phyloP scores from a whole-genome alignment of 352 stramenopile genomes.

The Phytopythium aichiense region DNA sequence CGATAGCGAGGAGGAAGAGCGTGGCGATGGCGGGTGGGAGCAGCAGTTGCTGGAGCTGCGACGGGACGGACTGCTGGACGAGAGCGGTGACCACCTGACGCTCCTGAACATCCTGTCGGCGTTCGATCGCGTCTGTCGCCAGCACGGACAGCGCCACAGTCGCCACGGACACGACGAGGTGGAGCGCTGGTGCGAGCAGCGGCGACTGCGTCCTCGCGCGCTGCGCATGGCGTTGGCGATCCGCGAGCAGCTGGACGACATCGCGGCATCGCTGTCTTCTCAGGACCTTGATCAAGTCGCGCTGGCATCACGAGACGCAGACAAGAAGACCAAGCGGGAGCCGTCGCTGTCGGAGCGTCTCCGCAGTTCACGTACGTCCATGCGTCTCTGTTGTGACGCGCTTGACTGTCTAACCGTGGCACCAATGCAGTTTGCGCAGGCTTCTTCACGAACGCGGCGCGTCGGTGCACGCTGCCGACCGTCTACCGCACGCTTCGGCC shows the following conservation, averaged over 20 bases:
- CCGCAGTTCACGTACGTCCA: conserved; percentile 17
- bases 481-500: conserved; percentile 42
- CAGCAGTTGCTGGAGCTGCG: conserved; percentile 37
- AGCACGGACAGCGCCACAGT: neutral
- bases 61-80: conserved; percentile 39
- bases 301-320: neutral
- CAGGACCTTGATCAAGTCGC: conserved; percentile 25
- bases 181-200: conserved; percentile 51
- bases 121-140: conserved; percentile 23
- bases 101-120: conserved; percentile 39
- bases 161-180: conserved; percentile 14
- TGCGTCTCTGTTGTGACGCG: neutral
- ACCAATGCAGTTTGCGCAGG: conserved; percentile 40
- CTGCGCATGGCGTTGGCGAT: conserved; percentile 53
- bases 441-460: conserved; percentile 64
- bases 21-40: conserved; percentile 20
- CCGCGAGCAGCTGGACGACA: conserved; percentile 52
- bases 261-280: conserved; percentile 30
- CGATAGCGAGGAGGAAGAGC: conserved; percentile 15
- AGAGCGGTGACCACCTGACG: conserved; percentile 57
- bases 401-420: neutral
- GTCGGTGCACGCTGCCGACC: conserved; percentile 52
- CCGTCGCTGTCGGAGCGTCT: conserved; percentile 30
- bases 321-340: neutral
- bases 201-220: conserved; percentile 41